Evolutionary conservation across 2,329 filamentous ascomycete genomes (phyloP), one percentile per base, ranked within the genome.

Genomic region (Coniochaeta sp.): DNA sequence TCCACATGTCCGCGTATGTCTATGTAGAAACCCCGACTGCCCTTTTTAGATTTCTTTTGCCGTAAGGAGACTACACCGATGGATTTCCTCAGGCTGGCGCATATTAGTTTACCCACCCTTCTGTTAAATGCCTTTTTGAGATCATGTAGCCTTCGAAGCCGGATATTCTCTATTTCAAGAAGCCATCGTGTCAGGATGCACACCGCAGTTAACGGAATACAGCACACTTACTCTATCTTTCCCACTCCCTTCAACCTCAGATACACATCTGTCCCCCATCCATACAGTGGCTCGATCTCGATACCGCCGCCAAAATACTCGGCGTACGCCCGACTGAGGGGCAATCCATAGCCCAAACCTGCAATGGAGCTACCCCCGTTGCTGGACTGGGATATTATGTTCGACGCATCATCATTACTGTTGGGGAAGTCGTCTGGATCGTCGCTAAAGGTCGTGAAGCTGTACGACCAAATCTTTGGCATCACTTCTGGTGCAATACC

Each of bases 221-320:
- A 33, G 26, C 7, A 9, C 16, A 66, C 64, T 67, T 61, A 76
- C 61, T 77, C 72, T 60, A 85, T 80, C 64, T 79, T 83, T 11
- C 82, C 84, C 8, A 88, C 82, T 2, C 85, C 85, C 70, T 87
- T 86, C 47, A 89, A 71, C 57, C 84, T 76, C 55, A 89, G 71
- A 67, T 89, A 89, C 1, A 89, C 87, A 69, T 89, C 86, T 6
- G 84, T 86, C 4, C 85, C 95, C 95, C 95, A 99, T 4, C 95
- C 93, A 78, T 91, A 95, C 55, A 98, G 75, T 71, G 91, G 97
- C 80, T 99, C 93, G n/a, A 99, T 88, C 5, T 88, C 88, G 61
- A 99, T 95, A 2, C 93, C 93, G 0, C 95, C 95, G 1, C 95
- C 95, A 78, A 99, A 99, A 69, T 98, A 99, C 77, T 99, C 93